These are phyloP conservation scores for Dendrobium huoshanense DNA, from an alignment of 106 monocot genomes.

Conservation along the genomic window DNA sequence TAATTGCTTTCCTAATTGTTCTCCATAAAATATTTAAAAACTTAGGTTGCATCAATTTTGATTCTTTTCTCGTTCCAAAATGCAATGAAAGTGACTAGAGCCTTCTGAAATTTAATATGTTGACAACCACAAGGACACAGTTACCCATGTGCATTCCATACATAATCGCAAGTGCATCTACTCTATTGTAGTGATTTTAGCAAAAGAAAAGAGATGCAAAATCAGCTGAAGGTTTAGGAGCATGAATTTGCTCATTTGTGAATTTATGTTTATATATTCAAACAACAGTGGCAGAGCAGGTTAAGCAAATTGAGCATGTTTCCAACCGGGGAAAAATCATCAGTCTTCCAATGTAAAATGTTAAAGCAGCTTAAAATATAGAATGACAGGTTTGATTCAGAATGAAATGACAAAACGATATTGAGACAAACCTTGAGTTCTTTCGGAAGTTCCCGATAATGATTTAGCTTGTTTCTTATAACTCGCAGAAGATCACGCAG, in stretches of 20 bases:
- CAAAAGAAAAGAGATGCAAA: not conserved
- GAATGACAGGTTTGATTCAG: not conserved
- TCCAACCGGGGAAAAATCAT: not conserved
- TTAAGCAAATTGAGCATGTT: not conserved
- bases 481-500: constrained; percentile 83
- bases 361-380: not conserved
- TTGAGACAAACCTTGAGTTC: constrained; percentile 60
- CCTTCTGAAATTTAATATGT: not conserved
- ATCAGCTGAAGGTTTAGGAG: not conserved
- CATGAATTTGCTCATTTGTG: not conserved
- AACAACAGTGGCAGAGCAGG: too few relatives aligned
- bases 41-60: too few relatives aligned
- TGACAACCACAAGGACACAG: not conserved
- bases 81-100: not conserved
- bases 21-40: too few relatives aligned
- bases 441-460: constrained; percentile 76
- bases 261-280: too few relatives aligned
- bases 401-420: not conserved
- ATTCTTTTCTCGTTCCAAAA: too few relatives aligned
- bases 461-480: constrained; percentile 87
- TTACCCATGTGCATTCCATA: not conserved
- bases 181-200: not conserved
- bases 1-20: too few relatives aligned
- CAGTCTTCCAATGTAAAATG: not conserved
- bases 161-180: not conserved